Percentiles rank a stretch among this genome's conserved stretches.
phyloP scores from a whole-genome alignment of 2,329 filamentous ascomycete species.

The Fusarium sp. region DNA sequence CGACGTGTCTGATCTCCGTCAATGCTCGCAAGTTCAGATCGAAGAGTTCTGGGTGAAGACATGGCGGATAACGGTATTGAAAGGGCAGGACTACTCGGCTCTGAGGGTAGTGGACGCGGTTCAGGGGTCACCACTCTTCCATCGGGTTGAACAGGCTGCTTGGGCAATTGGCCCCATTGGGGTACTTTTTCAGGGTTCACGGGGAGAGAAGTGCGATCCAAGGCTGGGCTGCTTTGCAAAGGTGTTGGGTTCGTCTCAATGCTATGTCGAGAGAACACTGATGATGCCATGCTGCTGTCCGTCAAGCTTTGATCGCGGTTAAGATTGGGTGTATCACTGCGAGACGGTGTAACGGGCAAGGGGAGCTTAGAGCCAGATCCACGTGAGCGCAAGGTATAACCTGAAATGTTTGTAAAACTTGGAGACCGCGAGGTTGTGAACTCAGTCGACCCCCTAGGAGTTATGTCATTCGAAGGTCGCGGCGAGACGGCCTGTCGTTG shows the following conservation, averaged over 20 bases:
- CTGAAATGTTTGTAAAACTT: conserved; percentile 41
- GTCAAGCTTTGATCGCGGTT: conserved; percentile 53
- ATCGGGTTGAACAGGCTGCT: neutral
- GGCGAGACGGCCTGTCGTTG: conserved; percentile 21
- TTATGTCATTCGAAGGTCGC: conserved; percentile 12
- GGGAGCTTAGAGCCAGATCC: conserved; percentile 54
- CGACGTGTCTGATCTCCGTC: conserved; percentile 30
- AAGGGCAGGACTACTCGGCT: conserved; percentile 38
- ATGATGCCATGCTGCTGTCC: conserved; percentile 58
- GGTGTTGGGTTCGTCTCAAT: conserved; percentile 50
- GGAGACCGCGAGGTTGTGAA: conserved; percentile 40
- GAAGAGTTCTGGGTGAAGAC: conserved; percentile 47
- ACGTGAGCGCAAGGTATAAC: conserved; percentile 49
- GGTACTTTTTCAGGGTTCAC: conserved; percentile 25
- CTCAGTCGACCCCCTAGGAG: conserved; percentile 17
- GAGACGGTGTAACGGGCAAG: conserved; percentile 52
- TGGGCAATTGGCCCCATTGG: conserved; percentile 43
- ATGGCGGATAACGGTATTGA: conserved; percentile 46
- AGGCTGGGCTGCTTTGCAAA: conserved; percentile 45
- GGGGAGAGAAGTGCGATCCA: conserved; percentile 28
- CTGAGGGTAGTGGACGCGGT: conserved; percentile 17
- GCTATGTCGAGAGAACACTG: conserved; percentile 53
- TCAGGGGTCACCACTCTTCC: conserved; percentile 30
- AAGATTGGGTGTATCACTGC: conserved; percentile 50
- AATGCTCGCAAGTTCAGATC: conserved; percentile 34